Conservation (phyloP, 106 monocot genomes). For the Dendrobium catenatum region DNA sequence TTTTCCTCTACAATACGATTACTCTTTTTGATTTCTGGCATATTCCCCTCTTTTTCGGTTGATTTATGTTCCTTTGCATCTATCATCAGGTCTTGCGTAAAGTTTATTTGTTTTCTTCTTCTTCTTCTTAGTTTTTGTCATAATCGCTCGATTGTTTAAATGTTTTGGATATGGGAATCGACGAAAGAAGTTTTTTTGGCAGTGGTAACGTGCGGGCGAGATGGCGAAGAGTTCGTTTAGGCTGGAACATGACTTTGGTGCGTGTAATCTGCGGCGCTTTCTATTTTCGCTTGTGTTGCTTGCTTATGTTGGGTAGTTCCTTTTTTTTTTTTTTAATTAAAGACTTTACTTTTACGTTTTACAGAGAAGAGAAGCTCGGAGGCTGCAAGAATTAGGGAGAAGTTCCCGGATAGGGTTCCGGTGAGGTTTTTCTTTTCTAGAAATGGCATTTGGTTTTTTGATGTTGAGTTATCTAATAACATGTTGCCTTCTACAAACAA, state of each 20-base stretch:
- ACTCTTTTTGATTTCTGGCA: too few relatives aligned
- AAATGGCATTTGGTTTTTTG: not conserved
- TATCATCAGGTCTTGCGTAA: too few relatives aligned
- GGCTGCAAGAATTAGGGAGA: slow-evolving; percentile 15
- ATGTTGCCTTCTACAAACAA: not conserved
- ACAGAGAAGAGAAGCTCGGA: slow-evolving; percentile 14
- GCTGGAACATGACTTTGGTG: slow-evolving; percentile 9
- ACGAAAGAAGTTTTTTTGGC: not conserved
- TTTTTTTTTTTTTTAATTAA: not conserved
- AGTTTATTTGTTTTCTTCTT: too few relatives aligned
- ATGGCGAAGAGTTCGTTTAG: slow-evolving; percentile 13
- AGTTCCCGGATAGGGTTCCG: slow-evolving; percentile 12
- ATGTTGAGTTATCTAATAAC: not conserved
- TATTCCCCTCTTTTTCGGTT: too few relatives aligned
- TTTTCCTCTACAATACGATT: too few relatives aligned
- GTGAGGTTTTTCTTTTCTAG: not conserved
- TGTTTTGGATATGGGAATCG: not conserved
- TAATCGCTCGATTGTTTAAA: not conserved
- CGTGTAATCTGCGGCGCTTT: not conserved
- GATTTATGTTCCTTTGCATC: too few relatives aligned
- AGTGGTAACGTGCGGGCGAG: slow-evolving; percentile 1
- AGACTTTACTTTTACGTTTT: slow-evolving; percentile 1
- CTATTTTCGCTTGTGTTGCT: not conserved
- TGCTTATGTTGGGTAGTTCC: not conserved
- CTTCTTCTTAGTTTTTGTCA: not conserved